These are phyloP conservation scores for Cymodocea nodosa DNA, from an alignment of 116 monocot genomes.

Conservation along the genomic window DNA sequence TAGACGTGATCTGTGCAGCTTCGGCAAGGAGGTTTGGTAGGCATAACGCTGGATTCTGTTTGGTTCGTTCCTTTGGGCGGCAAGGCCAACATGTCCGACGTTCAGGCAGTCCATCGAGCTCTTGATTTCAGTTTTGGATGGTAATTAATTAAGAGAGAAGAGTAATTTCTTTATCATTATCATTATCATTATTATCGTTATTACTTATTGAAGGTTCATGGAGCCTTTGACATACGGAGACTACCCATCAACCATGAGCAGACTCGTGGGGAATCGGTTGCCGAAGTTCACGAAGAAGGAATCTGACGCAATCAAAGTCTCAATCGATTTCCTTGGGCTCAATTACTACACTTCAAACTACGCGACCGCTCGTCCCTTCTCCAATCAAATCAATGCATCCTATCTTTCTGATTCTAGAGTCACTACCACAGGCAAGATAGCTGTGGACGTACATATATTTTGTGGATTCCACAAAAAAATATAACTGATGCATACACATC, in stretches of 20 bases:
- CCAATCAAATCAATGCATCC: not conserved
- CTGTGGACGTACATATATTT: too few species aligned
- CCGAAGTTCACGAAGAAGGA: slow-evolving; percentile 34
- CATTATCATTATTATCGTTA: too few species aligned
- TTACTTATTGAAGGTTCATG: slow-evolving; percentile 59
- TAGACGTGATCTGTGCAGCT: too few species aligned
- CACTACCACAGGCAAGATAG: slow-evolving; percentile 1
- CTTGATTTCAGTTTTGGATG: slow-evolving; percentile 41
- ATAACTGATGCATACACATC: too few species aligned
- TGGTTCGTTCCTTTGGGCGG: slow-evolving; percentile 29
- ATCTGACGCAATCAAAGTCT: slow-evolving; percentile 36
- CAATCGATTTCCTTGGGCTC: slow-evolving; percentile 54
- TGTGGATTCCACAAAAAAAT: too few species aligned
- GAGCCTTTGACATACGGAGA: slow-evolving; percentile 46
- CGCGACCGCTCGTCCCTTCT: slow-evolving; percentile 4
- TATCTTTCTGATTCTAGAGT: slow-evolving; percentile 3
- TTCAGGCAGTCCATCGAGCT: slow-evolving; percentile 19
- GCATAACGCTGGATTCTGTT: slow-evolving; percentile 19
- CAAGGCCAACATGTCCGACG: slow-evolving; percentile 16
- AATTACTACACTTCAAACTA: slow-evolving; percentile 49
- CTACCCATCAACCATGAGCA: slow-evolving; percentile 44
- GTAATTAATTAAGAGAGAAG: too few species aligned
- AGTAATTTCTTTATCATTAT: too few species aligned
- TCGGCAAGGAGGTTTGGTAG: slow-evolving; percentile 18
- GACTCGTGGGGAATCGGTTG: slow-evolving; percentile 28